These are phyloP conservation scores for Apiospora saccharicola DNA, from an alignment of 2,329 filamentous ascomycete species.

Conservation along the genomic window DNA sequence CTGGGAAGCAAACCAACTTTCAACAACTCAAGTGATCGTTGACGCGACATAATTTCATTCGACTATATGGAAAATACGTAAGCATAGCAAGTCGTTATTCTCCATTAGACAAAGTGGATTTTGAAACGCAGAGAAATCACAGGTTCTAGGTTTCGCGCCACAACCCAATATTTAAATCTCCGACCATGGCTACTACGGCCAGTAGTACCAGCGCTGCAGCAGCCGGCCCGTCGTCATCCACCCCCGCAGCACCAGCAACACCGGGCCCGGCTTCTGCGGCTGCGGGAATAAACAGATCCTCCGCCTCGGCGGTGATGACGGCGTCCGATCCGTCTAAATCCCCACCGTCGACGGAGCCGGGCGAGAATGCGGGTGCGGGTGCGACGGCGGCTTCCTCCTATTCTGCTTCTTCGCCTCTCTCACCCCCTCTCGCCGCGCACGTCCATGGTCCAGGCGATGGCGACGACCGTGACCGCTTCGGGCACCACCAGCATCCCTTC, in stretches of 20 bases:
- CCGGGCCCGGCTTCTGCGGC: background rate
- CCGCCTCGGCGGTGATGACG: conserved; percentile 17
- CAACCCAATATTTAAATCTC: background rate
- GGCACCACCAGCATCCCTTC: conserved; percentile 34
- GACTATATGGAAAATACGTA: background rate
- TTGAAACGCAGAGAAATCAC: background rate
- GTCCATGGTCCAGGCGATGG: conserved; percentile 27
- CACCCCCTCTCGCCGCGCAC: conserved; percentile 12
- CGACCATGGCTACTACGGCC: background rate
- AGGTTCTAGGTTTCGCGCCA: too few species aligned
- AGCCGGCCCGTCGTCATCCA: background rate
- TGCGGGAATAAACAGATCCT: background rate
- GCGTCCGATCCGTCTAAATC: conserved; percentile 23
- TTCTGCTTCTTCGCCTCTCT: conserved; percentile 7
- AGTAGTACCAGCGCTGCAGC: background rate
- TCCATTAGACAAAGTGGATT: background rate
- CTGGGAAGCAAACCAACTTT: background rate
- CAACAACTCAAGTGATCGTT: background rate
- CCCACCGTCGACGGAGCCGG: background rate
- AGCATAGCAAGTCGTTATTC: background rate
- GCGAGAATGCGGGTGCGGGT: background rate
- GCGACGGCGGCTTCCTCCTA: background rate
- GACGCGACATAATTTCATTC: background rate
- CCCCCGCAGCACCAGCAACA: background rate
- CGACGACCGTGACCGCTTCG: conserved; percentile 24